phyloP scores from a whole-genome alignment of 495 filamentous ascomycete genomes.

The Aspergillus kassunensis region DNA sequence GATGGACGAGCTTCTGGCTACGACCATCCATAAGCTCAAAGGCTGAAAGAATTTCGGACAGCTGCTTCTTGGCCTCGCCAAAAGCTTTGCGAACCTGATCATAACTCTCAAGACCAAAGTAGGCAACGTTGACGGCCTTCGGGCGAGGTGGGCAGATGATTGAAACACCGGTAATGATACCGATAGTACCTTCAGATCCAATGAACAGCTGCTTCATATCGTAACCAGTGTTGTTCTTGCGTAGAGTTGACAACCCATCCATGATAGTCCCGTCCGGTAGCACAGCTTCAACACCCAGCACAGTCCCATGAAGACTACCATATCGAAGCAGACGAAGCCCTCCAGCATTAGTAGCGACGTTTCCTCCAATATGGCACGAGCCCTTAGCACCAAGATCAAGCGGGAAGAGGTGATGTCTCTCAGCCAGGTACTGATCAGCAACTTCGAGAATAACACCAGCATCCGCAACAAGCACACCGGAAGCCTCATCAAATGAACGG shows the following conservation, averaged over 20 bases:
- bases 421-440: constrained; percentile 76
- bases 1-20: constrained; percentile 69
- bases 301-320: constrained; percentile 87
- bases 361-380: constrained; percentile 96
- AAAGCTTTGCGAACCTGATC: constrained; percentile 82
- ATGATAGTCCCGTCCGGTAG: constrained; percentile 88
- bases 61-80: constrained; percentile 78
- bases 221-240: constrained; percentile 98
- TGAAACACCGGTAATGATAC: constrained; percentile 85
- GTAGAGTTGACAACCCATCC: constrained; percentile 76
- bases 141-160: constrained; percentile 84
- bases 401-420: constrained; percentile 82
- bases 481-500: constrained; percentile 84
- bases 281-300: constrained; percentile 89
- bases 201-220: constrained; percentile 98
- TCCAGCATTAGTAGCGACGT: constrained; percentile 94
- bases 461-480: constrained; percentile 85
- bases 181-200: constrained; percentile 89
- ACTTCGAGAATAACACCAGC: constrained; percentile 88
- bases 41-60: constrained; percentile 91
- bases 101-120: constrained; percentile 80
- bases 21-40: constrained; percentile 95
- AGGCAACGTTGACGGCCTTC: constrained; percentile 82
- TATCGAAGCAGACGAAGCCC: constrained; percentile 87
- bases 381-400: constrained; percentile 95